Evolutionary conservation across 2,329 filamentous ascomycete genomes (phyloP), one percentile per base, ranked within the genome.

Genomic region (Paraphaeosphaeria minitans): DNA sequence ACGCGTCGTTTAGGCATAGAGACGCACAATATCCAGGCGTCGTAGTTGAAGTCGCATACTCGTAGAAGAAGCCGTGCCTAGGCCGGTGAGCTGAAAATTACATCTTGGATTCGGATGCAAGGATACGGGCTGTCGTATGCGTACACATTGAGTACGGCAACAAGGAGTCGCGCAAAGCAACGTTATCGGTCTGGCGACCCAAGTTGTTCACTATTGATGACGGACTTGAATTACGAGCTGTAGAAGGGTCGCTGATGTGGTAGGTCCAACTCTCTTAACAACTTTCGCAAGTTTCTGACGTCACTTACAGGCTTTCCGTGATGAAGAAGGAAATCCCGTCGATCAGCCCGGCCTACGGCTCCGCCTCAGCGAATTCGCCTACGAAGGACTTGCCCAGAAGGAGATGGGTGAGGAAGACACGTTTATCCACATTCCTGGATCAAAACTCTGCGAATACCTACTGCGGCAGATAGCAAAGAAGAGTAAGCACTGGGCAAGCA

Each of bases 281-380:
- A n/a, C n/a, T n/a, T n/a, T n/a, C n/a, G n/a, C n/a, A n/a, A n/a
- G n/a, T n/a, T n/a, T n/a, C n/a, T n/a, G n/a, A n/a, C n/a, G n/a
- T n/a, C n/a, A n/a, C n/a, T n/a, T n/a, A n/a, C n/a, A n/a, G 66
- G 53, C 58, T 24, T 68, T 72, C 50, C 67, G 69, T 41, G 57
- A 67, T 27, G 50, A 60, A n/a, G 27, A 57, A 55, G 58, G 55
- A 33, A 51, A 55, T 50, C 12, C 45, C 43, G 41, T 21, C 14
- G 46, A 57, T 35, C 29, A 60, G 16, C 50, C 45, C 8, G 55
- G 55, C 49, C 33, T 60, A 43, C 43, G 43, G 31, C 55, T 60
- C 9, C 35, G 21, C 39, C 55, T 60, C 10, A 39, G 39, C 52
- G 67, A 70, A 43, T 71, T 72, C 63, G 63, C 68, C 53, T 61